Evolutionary conservation across 768 basidiomycete species (phyloP).

Genomic region (Leucogyrophana mollusca): DNA sequence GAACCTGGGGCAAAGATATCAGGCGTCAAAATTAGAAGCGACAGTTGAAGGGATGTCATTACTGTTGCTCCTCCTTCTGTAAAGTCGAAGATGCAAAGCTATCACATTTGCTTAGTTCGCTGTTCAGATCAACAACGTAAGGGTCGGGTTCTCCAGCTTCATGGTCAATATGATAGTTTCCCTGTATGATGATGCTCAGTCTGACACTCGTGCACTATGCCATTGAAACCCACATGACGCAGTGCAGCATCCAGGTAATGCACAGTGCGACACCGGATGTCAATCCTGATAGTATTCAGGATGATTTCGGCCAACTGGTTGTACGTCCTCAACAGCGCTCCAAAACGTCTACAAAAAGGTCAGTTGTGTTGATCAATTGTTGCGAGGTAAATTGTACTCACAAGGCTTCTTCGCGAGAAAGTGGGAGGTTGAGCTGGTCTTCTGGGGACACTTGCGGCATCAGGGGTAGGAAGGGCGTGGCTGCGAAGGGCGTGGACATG

Average conservation of each 20-base stretch:
- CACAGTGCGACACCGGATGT: constrained; percentile 81
- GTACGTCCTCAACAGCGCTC: constrained; percentile 87
- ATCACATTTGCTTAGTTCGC: constrained; percentile 73
- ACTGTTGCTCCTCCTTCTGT: constrained; percentile 67
- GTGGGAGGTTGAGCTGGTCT: constrained; percentile 63
- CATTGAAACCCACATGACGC: constrained; percentile 53
- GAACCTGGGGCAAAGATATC: constrained; percentile 53
- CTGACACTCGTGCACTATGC: constrained; percentile 1
- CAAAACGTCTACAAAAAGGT: constrained; percentile 67
- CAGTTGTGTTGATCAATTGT: constrained; percentile 5
- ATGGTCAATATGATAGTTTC: constrained; percentile 77
- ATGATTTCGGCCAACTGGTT: constrained; percentile 86
- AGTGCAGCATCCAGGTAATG: constrained; percentile 81
- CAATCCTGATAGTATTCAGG: constrained; percentile 83
- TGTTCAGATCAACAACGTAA: constrained; percentile 82
- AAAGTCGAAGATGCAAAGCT: constrained; percentile 64
- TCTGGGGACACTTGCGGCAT: constrained; percentile 35
- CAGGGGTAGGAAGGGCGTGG: constrained; percentile 47
- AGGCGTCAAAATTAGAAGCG: not conserved
- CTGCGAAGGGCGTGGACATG: constrained; percentile 37
- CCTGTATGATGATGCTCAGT: constrained; percentile 43
- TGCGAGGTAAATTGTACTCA: constrained; percentile 38
- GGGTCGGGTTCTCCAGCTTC: constrained; percentile 92
- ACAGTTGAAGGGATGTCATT: constrained; percentile 22
- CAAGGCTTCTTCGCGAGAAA: constrained; percentile 90